Evolutionary conservation across 805 yeast genomes (phyloP).

Genomic region (Pichia exigua): DNA sequence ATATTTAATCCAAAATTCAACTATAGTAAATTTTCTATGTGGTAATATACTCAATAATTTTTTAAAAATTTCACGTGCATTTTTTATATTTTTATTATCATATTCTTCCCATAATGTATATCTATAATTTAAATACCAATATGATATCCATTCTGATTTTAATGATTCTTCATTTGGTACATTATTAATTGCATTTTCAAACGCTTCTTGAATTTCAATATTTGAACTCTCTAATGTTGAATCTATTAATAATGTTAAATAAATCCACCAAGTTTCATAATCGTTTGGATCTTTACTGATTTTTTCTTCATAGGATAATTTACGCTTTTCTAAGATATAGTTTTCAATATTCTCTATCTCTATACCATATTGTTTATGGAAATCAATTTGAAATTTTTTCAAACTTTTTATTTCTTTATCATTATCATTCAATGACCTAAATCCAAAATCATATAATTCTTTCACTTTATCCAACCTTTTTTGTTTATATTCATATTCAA

Average conservation of each 20-base stretch:
- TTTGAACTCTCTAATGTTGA: conserved; percentile 16
- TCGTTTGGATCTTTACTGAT: conserved; percentile 43
- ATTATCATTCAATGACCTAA: conserved; percentile 29
- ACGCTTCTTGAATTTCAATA: conserved; percentile 28
- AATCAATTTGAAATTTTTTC: conserved; percentile 40
- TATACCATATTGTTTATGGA: conserved; percentile 58
- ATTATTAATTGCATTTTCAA: conserved; percentile 36
- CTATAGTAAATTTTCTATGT: conserved; percentile 54
- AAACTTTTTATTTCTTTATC: conserved; percentile 29
- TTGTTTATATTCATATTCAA: conserved; percentile 59
- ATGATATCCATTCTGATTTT: conserved; percentile 52
- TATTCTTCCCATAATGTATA: conserved; percentile 59
- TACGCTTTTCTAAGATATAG: conserved; percentile 47
- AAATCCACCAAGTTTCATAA: conserved; percentile 81
- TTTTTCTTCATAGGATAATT: conserved; percentile 43
- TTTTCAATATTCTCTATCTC: conserved; percentile 43
- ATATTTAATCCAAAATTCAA: conserved; percentile 63
- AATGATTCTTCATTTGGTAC: conserved; percentile 33
- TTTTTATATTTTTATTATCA: conserved; percentile 30
- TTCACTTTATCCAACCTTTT: conserved; percentile 58
- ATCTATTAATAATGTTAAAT: conserved; percentile 44
- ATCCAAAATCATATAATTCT: conserved; percentile 46
- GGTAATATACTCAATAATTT: conserved; percentile 45
- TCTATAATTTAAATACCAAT: conserved; percentile 62
- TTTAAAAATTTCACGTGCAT: conserved; percentile 45